Percentiles rank a stretch among this genome's conserved stretches.
phyloP scores from a whole-genome alignment of 1,284 basidiomycete genomes.

The Naganishia liquefaciens region DNA sequence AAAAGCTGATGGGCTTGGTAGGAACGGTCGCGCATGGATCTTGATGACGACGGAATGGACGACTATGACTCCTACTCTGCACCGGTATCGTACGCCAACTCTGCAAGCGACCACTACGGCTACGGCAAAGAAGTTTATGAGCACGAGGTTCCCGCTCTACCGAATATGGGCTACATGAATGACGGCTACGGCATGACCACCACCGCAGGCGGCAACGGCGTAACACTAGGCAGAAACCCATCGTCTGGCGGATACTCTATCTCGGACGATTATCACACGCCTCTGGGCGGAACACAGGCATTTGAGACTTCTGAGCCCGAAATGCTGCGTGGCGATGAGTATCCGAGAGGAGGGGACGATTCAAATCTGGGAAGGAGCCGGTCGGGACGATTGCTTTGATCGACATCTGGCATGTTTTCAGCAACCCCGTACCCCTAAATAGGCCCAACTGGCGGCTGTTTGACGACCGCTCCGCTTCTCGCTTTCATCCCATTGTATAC shows the following conservation, averaged over 20 bases:
- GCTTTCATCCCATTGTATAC: conserved; percentile 12
- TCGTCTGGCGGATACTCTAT: conserved; percentile 1
- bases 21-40: conserved; percentile 41
- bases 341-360: neutral
- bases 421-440: conserved; percentile 14
- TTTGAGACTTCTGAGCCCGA: conserved; percentile 29
- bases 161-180: conserved; percentile 19
- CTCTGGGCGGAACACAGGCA: conserved; percentile 31
- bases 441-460: neutral
- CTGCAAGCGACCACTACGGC: conserved; percentile 16
- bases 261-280: conserved; percentile 10
- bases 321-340: conserved; percentile 23
- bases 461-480: conserved; percentile 1
- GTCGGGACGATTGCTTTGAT: conserved; percentile 29
- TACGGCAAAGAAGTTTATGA: conserved; percentile 13
- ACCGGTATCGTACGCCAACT: conserved; percentile 26
- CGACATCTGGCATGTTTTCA: conserved; percentile 17
- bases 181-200: conserved; percentile 12
- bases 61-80: conserved; percentile 32
- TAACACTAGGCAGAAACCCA: conserved; percentile 16
- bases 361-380: conserved; percentile 23
- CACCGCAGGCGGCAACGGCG: conserved; percentile 15
- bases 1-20: conserved; percentile 29
- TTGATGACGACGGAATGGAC: conserved; percentile 31
- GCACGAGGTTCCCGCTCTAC: conserved; percentile 19